phyloP scores from a whole-genome alignment of 257 asterid genomes.

The Rhazya stricta region DNA sequence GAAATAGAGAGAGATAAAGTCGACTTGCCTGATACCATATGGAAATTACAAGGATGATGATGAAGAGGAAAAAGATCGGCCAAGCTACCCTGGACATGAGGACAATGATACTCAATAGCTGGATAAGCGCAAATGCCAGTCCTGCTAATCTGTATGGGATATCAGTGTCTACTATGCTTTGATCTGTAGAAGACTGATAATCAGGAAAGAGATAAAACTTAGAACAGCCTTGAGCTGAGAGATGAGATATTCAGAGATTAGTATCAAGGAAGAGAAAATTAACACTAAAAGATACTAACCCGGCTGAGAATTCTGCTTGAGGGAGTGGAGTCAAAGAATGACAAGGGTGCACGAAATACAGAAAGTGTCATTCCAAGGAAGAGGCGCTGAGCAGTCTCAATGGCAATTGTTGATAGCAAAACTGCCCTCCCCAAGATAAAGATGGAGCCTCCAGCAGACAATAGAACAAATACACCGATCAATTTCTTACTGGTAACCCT shows the following conservation, averaged over 20 bases:
- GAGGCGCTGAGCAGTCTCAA: slow-evolving; percentile 64
- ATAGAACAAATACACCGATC: slow-evolving; percentile 54
- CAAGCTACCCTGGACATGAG: slow-evolving; percentile 76
- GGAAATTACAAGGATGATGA: slow-evolving; percentile 53
- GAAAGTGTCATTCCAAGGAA: slow-evolving; percentile 56
- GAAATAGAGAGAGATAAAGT: not conserved
- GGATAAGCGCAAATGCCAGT: slow-evolving; percentile 72
- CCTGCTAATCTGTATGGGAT: slow-evolving; percentile 82
- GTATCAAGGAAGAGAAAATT: not conserved
- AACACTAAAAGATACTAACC: slow-evolving; percentile 31
- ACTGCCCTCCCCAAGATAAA: slow-evolving; percentile 74
- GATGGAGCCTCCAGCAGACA: slow-evolving; percentile 74
- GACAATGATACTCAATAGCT: slow-evolving; percentile 61
- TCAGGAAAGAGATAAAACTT: slow-evolving; percentile 6
- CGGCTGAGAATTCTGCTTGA: slow-evolving; percentile 82
- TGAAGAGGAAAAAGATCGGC: slow-evolving; percentile 64
- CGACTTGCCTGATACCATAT: slow-evolving; percentile 68
- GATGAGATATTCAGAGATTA: not conserved
- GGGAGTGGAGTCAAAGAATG: slow-evolving; percentile 74
- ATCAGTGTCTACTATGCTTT: slow-evolving; percentile 74
- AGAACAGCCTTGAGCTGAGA: slow-evolving; percentile 1
- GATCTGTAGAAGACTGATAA: slow-evolving; percentile 79
- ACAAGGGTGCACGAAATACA: slow-evolving; percentile 66
- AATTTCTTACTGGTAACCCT: slow-evolving; percentile 36
- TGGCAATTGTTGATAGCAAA: slow-evolving; percentile 64